Conservation (phyloP, 352 stramenopile genomes). For the Phytophthora colocasiae region DNA sequence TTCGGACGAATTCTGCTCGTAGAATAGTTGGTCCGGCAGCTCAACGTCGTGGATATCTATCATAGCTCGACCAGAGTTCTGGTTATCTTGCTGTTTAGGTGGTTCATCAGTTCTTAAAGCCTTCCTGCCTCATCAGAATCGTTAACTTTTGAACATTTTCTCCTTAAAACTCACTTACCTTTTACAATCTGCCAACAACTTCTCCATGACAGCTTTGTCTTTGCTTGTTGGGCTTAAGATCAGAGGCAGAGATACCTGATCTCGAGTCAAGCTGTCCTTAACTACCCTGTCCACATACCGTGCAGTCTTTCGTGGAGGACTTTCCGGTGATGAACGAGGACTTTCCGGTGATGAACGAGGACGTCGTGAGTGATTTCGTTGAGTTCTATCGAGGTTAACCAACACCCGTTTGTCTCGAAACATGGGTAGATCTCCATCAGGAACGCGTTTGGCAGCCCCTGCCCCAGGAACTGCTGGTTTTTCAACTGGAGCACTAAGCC, state of each 20-base stretch:
- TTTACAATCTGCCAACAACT: slow-evolving; percentile 55
- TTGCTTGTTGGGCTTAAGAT: slow-evolving; percentile 39
- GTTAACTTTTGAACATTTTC: slow-evolving; percentile 4
- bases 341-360: slow-evolving; percentile 37
- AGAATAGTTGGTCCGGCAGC: slow-evolving; percentile 66
- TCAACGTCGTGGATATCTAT: slow-evolving; percentile 2
- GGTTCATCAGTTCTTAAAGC: not conserved
- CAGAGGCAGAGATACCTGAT: slow-evolving; percentile 41
- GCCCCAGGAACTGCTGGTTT: slow-evolving; percentile 49
- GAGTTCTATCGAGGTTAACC: slow-evolving; percentile 6
- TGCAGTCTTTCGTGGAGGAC: slow-evolving; percentile 22
- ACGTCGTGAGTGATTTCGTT: slow-evolving; percentile 10
- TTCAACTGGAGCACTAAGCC: slow-evolving; percentile 48
- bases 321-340: too few relatives aligned
- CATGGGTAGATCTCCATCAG: slow-evolving; percentile 59
- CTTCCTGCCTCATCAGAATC: slow-evolving; percentile 31
- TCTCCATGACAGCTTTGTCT: slow-evolving; percentile 48
- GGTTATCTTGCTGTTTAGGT: slow-evolving; percentile 35
- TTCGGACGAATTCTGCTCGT: slow-evolving; percentile 55
- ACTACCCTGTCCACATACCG: slow-evolving; percentile 19
- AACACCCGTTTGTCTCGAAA: slow-evolving; percentile 49
- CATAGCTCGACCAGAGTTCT: slow-evolving; percentile 43
- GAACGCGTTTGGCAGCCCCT: slow-evolving; percentile 49
- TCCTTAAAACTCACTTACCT: slow-evolving; percentile 32
- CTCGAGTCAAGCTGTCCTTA: slow-evolving; percentile 27